Conservation (phyloP, 768 basidiomycete species). For the Chiua virens region DNA sequence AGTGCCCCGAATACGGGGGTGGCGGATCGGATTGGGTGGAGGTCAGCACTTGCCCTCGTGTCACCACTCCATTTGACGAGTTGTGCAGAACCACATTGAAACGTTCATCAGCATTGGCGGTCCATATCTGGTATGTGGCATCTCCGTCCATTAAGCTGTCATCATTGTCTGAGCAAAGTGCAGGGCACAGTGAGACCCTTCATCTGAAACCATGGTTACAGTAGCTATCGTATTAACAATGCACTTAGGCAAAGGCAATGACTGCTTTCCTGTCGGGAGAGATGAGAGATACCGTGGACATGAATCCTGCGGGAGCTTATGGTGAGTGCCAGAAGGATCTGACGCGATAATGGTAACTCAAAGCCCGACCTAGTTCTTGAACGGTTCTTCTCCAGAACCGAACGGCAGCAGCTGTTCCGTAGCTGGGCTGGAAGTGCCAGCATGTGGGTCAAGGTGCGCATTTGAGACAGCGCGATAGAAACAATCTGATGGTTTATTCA, state of each 20-base stretch:
- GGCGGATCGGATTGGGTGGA: conserved; percentile 93
- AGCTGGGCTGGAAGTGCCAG: conserved; percentile 95
- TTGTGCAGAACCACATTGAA: conserved; percentile 73
- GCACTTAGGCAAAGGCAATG: conserved; percentile 87
- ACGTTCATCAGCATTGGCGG: conserved; percentile 83
- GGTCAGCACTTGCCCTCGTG: conserved; percentile 37
- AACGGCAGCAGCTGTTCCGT: conserved; percentile 86
- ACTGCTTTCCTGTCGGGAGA: conserved; percentile 93
- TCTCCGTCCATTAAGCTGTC: background rate
- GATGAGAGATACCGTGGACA: conserved; percentile 90
- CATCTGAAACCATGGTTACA: background rate
- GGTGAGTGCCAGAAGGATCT: conserved; percentile 37
- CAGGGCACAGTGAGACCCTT: conserved; percentile 68
- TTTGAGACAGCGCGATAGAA: background rate
- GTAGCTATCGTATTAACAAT: background rate
- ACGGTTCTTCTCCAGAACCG: conserved; percentile 87
- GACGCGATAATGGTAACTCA: background rate
- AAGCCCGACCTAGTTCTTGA: conserved; percentile 56
- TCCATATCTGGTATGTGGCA: conserved; percentile 67
- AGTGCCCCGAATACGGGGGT: conserved; percentile 75
- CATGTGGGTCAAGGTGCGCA: conserved; percentile 88
- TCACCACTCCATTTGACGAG: background rate
- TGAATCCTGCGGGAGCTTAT: conserved; percentile 79
- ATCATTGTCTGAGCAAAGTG: background rate
- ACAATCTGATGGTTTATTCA: background rate